A percentile compares a stretch with the other conserved stretches of the same genome.
Conservation (phyloP, 345 rosid genomes). For the Populus tremula region DNA sequence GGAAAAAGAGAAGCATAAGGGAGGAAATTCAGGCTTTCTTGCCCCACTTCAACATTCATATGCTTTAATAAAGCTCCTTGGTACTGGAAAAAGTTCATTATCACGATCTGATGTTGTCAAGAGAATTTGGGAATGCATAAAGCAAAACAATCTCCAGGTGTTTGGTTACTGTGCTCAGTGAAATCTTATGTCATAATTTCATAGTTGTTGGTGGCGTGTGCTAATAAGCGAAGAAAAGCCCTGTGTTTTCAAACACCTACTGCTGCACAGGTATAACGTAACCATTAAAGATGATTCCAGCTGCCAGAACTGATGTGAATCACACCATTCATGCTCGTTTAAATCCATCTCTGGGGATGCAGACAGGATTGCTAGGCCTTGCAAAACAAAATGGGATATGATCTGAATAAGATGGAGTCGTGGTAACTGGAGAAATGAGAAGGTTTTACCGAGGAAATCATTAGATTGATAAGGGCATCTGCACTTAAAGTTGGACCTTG, state of each 20-base stretch:
- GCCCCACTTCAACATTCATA: conserved; percentile 25
- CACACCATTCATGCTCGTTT: not conserved
- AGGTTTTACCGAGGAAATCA: not conserved
- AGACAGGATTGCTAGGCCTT: not conserved
- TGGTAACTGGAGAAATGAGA: not conserved
- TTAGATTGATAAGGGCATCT: not conserved
- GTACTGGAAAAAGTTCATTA: conserved; percentile 20
- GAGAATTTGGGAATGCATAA: conserved; percentile 26
- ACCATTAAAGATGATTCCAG: not conserved
- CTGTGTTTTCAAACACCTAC: not conserved
- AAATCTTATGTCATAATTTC: not conserved
- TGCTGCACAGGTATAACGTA: not conserved
- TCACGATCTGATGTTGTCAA: conserved; percentile 18
- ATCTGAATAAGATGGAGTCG: not conserved
- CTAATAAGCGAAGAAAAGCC: not conserved
- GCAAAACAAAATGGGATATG: not conserved
- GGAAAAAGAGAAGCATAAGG: conserved; percentile 20
- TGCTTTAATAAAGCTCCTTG: conserved; percentile 19
- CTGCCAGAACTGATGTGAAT: not conserved
- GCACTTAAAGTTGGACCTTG: not conserved
- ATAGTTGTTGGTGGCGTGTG: not conserved
- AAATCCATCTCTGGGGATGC: not conserved
- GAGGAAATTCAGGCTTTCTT: conserved; percentile 20
- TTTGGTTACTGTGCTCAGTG: not conserved
- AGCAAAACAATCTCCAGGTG: conserved; percentile 25